phyloP scores from a whole-genome alignment of 1,139 yeast genomes.

The Saccharomyces hybrid region DNA sequence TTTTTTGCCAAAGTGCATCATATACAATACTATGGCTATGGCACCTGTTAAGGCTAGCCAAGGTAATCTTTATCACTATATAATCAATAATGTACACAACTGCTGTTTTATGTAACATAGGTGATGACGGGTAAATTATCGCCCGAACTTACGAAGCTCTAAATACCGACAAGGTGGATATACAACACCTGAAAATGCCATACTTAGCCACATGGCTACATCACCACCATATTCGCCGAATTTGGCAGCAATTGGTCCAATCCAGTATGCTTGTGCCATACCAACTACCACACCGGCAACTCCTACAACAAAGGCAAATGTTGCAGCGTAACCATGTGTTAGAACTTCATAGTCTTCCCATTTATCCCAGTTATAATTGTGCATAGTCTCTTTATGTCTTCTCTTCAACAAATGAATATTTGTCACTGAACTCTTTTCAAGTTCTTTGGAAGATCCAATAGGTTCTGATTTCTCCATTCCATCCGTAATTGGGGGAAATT shows the following conservation, averaged over 20 bases:
- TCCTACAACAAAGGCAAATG: constrained; percentile 52
- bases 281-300: constrained; percentile 75
- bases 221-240: constrained; percentile 64
- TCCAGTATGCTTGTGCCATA: constrained; percentile 73
- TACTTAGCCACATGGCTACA: constrained; percentile 73
- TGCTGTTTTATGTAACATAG: too few species aligned
- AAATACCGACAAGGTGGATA: constrained; percentile 59
- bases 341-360: constrained; percentile 55
- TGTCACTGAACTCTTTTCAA: constrained; percentile 6
- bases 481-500: constrained; percentile 36
- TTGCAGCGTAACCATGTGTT: constrained; percentile 61
- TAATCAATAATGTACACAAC: too few species aligned
- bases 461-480: neutral
- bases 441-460: constrained; percentile 2
- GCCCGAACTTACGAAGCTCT: constrained; percentile 46
- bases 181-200: constrained; percentile 60
- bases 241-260: constrained; percentile 58
- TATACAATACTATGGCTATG: too few species aligned
- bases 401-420: constrained; percentile 20
- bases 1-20: too few species aligned
- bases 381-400: constrained; percentile 19
- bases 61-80: too few species aligned
- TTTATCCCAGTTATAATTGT: constrained; percentile 53
- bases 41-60: too few species aligned
- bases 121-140: too few species aligned